These are phyloP conservation scores for Bigelowiella natans DNA, from an alignment of 78 protist species.

Conservation along the genomic window DNA sequence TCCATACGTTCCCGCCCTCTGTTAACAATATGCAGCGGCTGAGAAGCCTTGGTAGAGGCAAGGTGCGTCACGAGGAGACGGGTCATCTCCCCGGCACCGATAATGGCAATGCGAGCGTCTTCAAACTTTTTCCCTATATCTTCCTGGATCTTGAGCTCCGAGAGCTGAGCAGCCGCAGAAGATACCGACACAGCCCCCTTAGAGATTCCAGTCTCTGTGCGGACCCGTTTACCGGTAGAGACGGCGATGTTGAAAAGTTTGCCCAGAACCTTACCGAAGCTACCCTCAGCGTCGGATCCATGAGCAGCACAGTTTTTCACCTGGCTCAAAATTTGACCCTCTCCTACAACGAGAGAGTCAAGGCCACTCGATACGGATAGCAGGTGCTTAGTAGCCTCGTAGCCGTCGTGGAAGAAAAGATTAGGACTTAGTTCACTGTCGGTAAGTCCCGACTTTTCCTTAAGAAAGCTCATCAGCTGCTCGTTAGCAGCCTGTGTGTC, in stretches of 20 bases:
- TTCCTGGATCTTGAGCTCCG: not conserved
- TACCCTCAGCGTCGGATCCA: not conserved
- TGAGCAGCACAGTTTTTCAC: conserved; percentile 13
- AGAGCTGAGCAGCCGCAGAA: conserved; percentile 35
- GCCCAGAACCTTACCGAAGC: conserved; percentile 31
- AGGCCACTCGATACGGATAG: conserved; percentile 33
- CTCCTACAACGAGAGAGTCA: conserved; percentile 44
- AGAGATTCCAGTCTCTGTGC: conserved; percentile 38
- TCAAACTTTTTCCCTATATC: conserved; percentile 12
- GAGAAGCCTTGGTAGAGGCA: not conserved
- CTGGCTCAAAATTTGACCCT: conserved; percentile 42
- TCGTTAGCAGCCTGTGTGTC: not conserved
- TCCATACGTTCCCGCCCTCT: conserved; percentile 17
- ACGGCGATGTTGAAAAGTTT: conserved; percentile 26
- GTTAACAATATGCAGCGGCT: conserved; percentile 14
- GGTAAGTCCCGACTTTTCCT: not conserved
- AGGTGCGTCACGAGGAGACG: conserved; percentile 33
- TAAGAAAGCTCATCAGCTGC: not conserved
- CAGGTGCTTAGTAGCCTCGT: conserved; percentile 26
- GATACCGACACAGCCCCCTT: conserved; percentile 42
- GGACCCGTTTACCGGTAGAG: conserved; percentile 32
- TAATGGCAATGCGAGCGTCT: conserved; percentile 5
- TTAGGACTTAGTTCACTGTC: not conserved
- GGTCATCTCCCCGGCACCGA: conserved; percentile 43
- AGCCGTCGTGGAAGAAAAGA: conserved; percentile 25